phyloP scores from a whole-genome alignment of 106 monocot genomes.

The Acanthochlamys bracteata region DNA sequence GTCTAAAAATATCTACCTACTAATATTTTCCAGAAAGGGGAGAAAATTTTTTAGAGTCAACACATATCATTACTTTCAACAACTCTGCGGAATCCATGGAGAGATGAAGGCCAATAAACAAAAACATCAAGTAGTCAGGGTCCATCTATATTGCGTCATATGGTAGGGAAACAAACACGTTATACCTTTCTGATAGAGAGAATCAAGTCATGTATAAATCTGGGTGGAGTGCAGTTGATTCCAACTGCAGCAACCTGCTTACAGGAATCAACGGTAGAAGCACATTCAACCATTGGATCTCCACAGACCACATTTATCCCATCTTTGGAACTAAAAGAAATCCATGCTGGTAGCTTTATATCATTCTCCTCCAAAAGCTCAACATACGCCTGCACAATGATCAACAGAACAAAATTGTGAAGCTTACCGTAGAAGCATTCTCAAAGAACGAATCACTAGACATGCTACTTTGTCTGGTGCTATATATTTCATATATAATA shows the following conservation, averaged over 20 bases:
- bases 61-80: too few relatives aligned
- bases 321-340: constrained; percentile 91
- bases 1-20: too few relatives aligned
- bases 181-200: constrained; percentile 60
- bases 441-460: too few relatives aligned
- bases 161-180: neutral
- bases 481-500: too few relatives aligned
- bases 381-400: constrained; percentile 64
- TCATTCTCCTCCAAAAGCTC: constrained; percentile 78
- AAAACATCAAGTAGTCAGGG: too few relatives aligned
- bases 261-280: constrained; percentile 57
- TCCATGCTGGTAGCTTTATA: constrained; percentile 83
- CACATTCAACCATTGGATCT: constrained; percentile 71
- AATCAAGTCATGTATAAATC: constrained; percentile 74
- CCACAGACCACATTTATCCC: constrained; percentile 84
- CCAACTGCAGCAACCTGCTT: constrained; percentile 68
- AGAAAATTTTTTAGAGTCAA: too few relatives aligned
- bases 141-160: too few relatives aligned
- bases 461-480: too few relatives aligned
- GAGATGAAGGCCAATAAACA: too few relatives aligned
- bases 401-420: neutral
- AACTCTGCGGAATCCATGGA: too few relatives aligned
- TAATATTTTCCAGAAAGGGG: too few relatives aligned
- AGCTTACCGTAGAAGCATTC: neutral
- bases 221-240: constrained; percentile 93